phyloP scores from a whole-genome alignment of 192 early-diverging fungal genomes.

The Thoreauomyces humboldtii region DNA sequence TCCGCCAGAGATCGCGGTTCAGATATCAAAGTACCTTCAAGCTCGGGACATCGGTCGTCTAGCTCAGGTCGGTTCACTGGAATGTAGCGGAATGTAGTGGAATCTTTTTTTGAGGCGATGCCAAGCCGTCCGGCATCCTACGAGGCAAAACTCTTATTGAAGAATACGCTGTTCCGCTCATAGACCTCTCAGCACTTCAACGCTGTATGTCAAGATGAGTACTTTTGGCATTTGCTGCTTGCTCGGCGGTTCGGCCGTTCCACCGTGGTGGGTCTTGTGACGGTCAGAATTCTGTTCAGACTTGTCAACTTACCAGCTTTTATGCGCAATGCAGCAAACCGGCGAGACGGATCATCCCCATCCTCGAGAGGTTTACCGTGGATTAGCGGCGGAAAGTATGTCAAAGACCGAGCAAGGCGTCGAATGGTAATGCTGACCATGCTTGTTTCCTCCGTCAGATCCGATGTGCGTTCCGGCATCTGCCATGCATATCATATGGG shows the following conservation, averaged over 20 bases:
- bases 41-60: neutral
- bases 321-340: neutral
- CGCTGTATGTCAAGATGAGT: constrained; percentile 18
- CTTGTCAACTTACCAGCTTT: neutral
- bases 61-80: constrained; percentile 9
- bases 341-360: neutral
- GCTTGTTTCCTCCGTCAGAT: neutral
- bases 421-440: no score
- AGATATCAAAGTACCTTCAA: constrained; percentile 16
- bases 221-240: constrained; percentile 18
- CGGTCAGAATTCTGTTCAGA: neutral
- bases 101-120: neutral
- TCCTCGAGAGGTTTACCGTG: neutral
- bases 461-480: neutral
- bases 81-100: neutral
- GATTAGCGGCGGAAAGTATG: neutral
- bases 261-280: neutral
- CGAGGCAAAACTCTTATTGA: no score
- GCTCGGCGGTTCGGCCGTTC: constrained; percentile 21
- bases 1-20: constrained; percentile 19
- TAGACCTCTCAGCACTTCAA: constrained; percentile 19
- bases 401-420: no score
- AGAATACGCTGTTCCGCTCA: no score
- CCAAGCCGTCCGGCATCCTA: neutral
- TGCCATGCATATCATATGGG: constrained; percentile 16